phyloP scores from a whole-genome alignment of 2,329 filamentous ascomycete genomes.

The Colletotrichum tofieldiae region DNA sequence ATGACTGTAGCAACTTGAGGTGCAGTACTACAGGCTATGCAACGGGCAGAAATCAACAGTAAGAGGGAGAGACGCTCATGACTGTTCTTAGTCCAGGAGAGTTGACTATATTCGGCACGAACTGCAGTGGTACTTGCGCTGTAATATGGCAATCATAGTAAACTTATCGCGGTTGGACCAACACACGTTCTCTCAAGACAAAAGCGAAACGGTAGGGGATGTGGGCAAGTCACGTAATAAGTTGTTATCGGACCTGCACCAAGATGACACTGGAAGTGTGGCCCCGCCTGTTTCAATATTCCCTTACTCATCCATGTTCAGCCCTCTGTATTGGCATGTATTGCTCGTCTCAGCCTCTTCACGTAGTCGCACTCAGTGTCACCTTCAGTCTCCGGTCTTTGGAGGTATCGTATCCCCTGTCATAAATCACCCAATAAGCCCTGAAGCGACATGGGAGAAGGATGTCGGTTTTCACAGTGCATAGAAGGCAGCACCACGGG shows the following conservation, averaged over 20 bases:
- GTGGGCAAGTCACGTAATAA: background rate
- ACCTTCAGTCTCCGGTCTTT: background rate
- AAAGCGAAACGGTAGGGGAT: background rate
- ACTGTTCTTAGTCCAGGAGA: background rate
- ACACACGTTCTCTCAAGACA: background rate
- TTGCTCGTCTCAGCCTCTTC: background rate
- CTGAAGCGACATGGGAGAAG: background rate
- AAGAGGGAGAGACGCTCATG: background rate
- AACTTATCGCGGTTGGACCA: background rate
- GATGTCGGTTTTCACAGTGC: background rate
- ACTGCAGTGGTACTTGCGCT: background rate
- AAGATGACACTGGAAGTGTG: conserved; percentile 9
- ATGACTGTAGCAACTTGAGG: background rate
- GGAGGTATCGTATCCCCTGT: background rate
- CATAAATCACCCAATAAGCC: background rate
- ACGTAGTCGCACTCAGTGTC: no score
- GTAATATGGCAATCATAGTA: background rate
- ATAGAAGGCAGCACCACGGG: background rate
- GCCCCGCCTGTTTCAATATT: conserved; percentile 29
- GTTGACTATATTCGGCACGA: background rate
- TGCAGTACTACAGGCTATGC: background rate
- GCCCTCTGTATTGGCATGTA: background rate
- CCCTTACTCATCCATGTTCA: background rate
- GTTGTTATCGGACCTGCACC: background rate
- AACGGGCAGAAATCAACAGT: background rate